Evolutionary conservation across 176 grass and related monocot genomes (phyloP).

Genomic region (Chrysopogon serrulatus): DNA sequence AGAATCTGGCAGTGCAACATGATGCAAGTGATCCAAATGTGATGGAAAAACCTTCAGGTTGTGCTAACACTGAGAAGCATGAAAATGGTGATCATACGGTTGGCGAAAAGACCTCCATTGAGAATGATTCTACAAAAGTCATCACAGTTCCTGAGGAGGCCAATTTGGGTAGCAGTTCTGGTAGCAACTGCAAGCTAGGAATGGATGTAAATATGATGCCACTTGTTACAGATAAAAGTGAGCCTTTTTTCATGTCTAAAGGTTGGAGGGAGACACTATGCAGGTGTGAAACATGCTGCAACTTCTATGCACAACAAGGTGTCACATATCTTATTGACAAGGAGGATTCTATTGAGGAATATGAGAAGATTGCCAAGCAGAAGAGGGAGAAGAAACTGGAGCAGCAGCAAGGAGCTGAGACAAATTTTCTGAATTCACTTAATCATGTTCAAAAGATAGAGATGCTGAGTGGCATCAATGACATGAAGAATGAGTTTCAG

Average conservation of each 20-base stretch:
- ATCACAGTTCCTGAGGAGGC: conserved; percentile 19
- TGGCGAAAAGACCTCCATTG: conserved; percentile 12
- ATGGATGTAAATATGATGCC: conserved; percentile 51
- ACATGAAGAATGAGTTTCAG: conserved; percentile 85
- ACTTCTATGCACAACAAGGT: conserved; percentile 49
- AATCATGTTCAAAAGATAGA: conserved; percentile 97
- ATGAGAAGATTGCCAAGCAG: conserved; percentile 79
- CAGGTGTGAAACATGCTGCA: conserved; percentile 58
- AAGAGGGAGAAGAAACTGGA: conserved; percentile 92
- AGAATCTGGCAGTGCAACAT: conserved; percentile 31
- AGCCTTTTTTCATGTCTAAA: conserved; percentile 75
- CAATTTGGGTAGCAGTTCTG: conserved; percentile 36
- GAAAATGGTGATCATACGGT: conserved; percentile 31
- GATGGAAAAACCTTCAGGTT: conserved; percentile 27
- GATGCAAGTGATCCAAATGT: conserved; percentile 32
- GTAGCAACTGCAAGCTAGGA: conserved; percentile 53
- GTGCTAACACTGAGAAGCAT: conserved; percentile 15
- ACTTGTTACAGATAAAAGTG: conserved; percentile 37
- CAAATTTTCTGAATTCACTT: conserved; percentile 80
- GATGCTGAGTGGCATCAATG: conserved; percentile 81
- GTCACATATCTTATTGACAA: conserved; percentile 68
- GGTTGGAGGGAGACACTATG: conserved; percentile 88
- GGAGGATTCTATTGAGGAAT: conserved; percentile 89
- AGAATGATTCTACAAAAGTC: conserved; percentile 8
- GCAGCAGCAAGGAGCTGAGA: conserved; percentile 84